phyloP scores from a whole-genome alignment of 345 rosid species.

The Brassica cretica region DNA sequence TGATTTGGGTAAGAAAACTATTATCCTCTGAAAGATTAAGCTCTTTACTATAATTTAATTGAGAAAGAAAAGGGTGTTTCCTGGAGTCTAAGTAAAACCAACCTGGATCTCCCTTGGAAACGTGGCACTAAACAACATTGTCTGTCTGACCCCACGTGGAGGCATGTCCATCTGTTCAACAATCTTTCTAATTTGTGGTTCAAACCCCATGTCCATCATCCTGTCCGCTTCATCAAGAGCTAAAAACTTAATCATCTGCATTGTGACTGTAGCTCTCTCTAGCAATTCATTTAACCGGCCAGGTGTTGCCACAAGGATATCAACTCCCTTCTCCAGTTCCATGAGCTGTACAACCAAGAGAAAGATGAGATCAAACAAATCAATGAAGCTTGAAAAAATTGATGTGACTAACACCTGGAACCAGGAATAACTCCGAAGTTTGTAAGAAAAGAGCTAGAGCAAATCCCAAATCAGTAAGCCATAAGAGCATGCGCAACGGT shows the following conservation, averaged over 20 bases:
- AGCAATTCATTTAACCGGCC: slow-evolving; percentile 93
- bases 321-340: slow-evolving; percentile 95
- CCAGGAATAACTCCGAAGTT: background rate
- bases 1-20: background rate
- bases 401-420: background rate
- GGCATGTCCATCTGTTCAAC: slow-evolving; percentile 99
- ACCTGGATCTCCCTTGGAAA: slow-evolving; percentile 97
- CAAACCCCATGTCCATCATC: slow-evolving; percentile 99
- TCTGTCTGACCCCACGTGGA: slow-evolving; percentile 77
- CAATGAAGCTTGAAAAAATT: background rate
- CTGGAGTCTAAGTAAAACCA: too few relatives aligned
- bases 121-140: slow-evolving; percentile 98
- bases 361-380: background rate
- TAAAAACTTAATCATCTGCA: slow-evolving; percentile 81
- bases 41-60: background rate
- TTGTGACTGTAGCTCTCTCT: slow-evolving; percentile 96
- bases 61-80: background rate
- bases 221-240: slow-evolving; percentile 99
- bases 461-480: slow-evolving; percentile 13
- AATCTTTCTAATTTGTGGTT: slow-evolving; percentile 95
- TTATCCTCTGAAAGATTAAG: background rate
- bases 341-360: slow-evolving; percentile 58
- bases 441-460: too few relatives aligned
- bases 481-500: too few relatives aligned
- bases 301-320: slow-evolving; percentile 98